Evolutionary conservation across 306 rosid genomes (phyloP).

Genomic region (Echinosophora koreensis): DNA sequence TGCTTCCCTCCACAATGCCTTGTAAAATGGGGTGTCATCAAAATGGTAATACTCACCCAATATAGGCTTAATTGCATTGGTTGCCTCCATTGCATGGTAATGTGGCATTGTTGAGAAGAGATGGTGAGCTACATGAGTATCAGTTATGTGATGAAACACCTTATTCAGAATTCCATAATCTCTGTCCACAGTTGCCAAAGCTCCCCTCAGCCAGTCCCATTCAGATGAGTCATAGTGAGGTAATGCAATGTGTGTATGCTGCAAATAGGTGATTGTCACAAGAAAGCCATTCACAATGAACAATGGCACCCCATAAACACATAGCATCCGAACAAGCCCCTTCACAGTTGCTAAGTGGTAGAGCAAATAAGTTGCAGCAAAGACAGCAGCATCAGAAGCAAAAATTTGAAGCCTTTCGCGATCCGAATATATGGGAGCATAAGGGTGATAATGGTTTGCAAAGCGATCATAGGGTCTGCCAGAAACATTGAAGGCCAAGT

Average conservation of each 20-base stretch:
- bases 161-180: constrained; percentile 69
- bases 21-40: constrained; percentile 71
- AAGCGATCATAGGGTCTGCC: constrained; percentile 65
- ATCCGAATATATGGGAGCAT: constrained; percentile 67
- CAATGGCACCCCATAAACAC: constrained; percentile 66
- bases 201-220: constrained; percentile 91
- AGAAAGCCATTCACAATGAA: constrained; percentile 68
- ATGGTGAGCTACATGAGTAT: constrained; percentile 80
- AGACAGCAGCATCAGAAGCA: constrained; percentile 58
- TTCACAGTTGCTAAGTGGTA: constrained; percentile 47
- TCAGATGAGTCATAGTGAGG: constrained; percentile 79
- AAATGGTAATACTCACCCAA: constrained; percentile 60
- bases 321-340: constrained; percentile 60
- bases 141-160: constrained; percentile 78
- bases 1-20: constrained; percentile 89
- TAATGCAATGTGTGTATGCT: constrained; percentile 73
- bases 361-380: constrained; percentile 47
- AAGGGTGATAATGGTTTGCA: constrained; percentile 72
- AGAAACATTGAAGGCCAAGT: constrained; percentile 69
- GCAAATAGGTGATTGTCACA: constrained; percentile 74
- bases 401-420: constrained; percentile 59
- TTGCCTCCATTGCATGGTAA: constrained; percentile 83
- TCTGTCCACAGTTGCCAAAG: constrained; percentile 76
- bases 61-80: constrained; percentile 63
- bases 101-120: constrained; percentile 82